Evolutionary conservation across 805 yeast genomes (phyloP).

Genomic region (Scheffersomyces spartinae): DNA sequence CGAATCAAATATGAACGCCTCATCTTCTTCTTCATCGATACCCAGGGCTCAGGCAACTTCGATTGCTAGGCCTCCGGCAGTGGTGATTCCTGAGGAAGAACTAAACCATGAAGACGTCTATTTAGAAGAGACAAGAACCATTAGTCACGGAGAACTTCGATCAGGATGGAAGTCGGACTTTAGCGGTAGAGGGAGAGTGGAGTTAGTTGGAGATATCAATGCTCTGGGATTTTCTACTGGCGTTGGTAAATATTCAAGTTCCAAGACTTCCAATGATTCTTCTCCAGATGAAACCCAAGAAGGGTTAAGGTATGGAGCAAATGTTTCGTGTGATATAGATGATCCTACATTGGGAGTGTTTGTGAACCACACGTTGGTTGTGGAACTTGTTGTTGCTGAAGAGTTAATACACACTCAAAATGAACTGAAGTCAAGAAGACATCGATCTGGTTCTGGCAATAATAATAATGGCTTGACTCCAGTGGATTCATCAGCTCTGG

Average conservation of each 20-base stretch:
- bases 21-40: slow-evolving; percentile 4
- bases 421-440: slow-evolving; percentile 4
- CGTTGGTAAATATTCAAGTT: no score
- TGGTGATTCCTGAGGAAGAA: slow-evolving; percentile 16
- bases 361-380: slow-evolving; percentile 64
- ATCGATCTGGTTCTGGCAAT: slow-evolving; percentile 2
- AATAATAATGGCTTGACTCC: slow-evolving; percentile 12
- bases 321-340: slow-evolving; percentile 67
- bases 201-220: slow-evolving; percentile 60
- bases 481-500: slow-evolving; percentile 11
- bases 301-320: slow-evolving; percentile 29
- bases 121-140: slow-evolving; percentile 62
- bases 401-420: slow-evolving; percentile 45
- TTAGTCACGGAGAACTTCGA: slow-evolving; percentile 72
- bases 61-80: slow-evolving; percentile 9
- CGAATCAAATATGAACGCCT: background rate
- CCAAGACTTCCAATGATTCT: slow-evolving; percentile 30
- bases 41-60: slow-evolving; percentile 5
- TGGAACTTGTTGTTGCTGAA: slow-evolving; percentile 92
- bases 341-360: slow-evolving; percentile 73
- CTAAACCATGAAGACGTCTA: slow-evolving; percentile 24
- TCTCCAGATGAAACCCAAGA: slow-evolving; percentile 20
- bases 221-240: slow-evolving; percentile 51
- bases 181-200: slow-evolving; percentile 65
- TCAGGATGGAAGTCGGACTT: slow-evolving; percentile 96